Evolutionary conservation across 371 early-diverging fungal genomes (phyloP), one percentile per base, ranked within the genome.

Genomic region (Encephalitozoon intestinalis): DNA sequence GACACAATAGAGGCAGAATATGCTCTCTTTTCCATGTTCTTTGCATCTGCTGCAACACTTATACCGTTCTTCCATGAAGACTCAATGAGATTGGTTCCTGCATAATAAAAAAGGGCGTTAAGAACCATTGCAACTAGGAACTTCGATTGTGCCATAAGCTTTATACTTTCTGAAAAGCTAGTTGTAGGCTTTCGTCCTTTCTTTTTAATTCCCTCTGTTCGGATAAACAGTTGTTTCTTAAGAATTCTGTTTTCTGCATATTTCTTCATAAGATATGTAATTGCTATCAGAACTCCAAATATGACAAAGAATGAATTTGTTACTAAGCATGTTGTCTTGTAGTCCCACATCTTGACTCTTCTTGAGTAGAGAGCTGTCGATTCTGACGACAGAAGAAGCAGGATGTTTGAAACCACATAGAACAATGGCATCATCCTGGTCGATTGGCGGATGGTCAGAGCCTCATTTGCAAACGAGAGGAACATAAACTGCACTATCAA

Each of bases 351-450:
- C 6, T 18, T 18, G 23, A 67, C 66, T 0, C 52, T 18, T 6
- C 52, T 28, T 23, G 58, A 43, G 34, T 63, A 70, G 41, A 8
- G 1, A 2, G 63, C 23, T 51, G 67, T 75, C 11, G 41, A 11
- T 4, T 51, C 18, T 23, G 75, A 76, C 9, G 83, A 83, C 28
- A 71, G 44, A 7, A 83, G 63, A 1, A 83, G 67, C 4, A 72
- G 79, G 1, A 83, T 18, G 63, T 83, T 83, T 1, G 79, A 67
- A 4, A 58, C 44, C 0, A 83, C 70, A 67, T 74, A 79, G 66
- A 81, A 83, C 28, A 83, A 58, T 6, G 83, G 83, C 12, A 73
- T 70, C 70, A 83, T 80, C 52, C 83, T 64, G 2, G 73, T 63
- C 0, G 75, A 76, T 51, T 83, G 83, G 8, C 64, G 63, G 21